Evolutionary conservation across 2,329 filamentous ascomycete species (phyloP), one percentile per base, ranked within the genome.

Genomic region (Raffaelea arxii): DNA sequence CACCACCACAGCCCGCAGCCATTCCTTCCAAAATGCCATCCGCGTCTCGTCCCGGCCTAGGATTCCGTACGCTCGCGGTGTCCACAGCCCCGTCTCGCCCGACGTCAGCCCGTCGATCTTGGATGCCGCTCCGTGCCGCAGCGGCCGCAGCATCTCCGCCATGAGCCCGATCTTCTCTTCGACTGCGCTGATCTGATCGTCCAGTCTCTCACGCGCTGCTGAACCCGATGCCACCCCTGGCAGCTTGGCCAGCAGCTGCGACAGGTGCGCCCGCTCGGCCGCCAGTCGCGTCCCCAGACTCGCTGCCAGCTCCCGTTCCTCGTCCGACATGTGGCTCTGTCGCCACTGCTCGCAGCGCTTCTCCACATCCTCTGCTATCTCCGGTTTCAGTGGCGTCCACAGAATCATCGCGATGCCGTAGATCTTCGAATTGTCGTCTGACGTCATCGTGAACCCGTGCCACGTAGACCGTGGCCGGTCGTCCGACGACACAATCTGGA

Each of bases 361-460:
- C 64, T 94, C 86, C 22, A 94, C 75, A 49, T 90, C 85, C 46
- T 90, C 87, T 1, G 92, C 90, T 6, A 91, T 82, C 48, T 84
- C 80, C 11, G 81, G 73, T 51, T 86, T 87, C 46, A 98, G 66
- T 0, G 92, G 89, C 46, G 89, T 86, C 92, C 92, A 98, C 37
- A 97, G 77, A 46, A 89, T 94, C 46, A 96, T 76, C 51, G 86
- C 90, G 49, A 97, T 86, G 27, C 89, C 91, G 59, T 97, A 91
- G 19, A 97, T 73, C 62, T 92, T 94, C 46, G 87, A 85, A 57
- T 88, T 91, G 60, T 97, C 90, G 47, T 86, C 86, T 21, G 84
- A 85, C 2, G 92, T 98, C 92, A 98, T 97, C 51, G 88, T 90
- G 60, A 98, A 98, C 42, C 92, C 92, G 65, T 98, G 92, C 92